These are phyloP conservation scores for Corymbia maculata DNA, from an alignment of 345 rosid species.

Conservation along the genomic window DNA sequence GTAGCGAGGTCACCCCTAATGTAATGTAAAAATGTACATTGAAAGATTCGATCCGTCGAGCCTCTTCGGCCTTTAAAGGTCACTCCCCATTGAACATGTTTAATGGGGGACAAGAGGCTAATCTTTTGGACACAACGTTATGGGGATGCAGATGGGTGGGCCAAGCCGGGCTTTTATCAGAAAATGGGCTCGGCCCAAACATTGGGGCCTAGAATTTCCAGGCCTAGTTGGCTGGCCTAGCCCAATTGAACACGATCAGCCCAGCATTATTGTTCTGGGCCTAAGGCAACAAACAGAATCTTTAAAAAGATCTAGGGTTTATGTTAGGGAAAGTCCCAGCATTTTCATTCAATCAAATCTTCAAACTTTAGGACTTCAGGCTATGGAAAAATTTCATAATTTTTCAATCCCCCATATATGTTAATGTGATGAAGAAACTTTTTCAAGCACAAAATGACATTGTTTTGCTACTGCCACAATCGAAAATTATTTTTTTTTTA, in stretches of 20 bases:
- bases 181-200: neutral
- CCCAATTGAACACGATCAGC: neutral
- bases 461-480: neutral
- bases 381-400: neutral
- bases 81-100: neutral
- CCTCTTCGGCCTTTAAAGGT: neutral
- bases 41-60: too few species aligned
- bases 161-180: neutral
- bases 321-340: neutral
- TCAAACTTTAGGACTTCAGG: neutral
- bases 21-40: too few species aligned
- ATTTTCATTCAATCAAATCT: neutral
- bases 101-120: neutral
- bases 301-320: neutral
- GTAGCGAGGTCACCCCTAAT: too few species aligned
- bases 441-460: rapidly evolving
- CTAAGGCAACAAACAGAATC: neutral
- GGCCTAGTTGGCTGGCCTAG: neutral
- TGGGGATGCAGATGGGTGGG: neutral
- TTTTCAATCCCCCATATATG: neutral
- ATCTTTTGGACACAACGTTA: neutral
- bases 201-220: neutral
- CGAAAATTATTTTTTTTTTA: neutral
- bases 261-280: neutral
- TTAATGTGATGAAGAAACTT: neutral